phyloP scores from a whole-genome alignment of 352 stramenopile species.

The Phytophthora capsici region DNA sequence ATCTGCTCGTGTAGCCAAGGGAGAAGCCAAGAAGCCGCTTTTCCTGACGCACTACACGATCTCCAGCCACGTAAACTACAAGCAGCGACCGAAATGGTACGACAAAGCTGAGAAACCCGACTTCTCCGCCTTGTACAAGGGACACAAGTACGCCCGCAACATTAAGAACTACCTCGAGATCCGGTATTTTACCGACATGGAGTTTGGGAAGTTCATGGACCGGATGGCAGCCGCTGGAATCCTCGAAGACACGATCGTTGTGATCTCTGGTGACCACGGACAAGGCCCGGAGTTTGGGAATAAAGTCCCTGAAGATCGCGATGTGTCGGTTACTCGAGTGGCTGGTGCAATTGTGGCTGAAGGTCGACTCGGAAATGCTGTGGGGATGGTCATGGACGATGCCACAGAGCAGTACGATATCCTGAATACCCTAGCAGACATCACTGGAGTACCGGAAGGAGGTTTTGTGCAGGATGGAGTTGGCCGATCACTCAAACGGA shows the following conservation, averaged over 20 bases:
- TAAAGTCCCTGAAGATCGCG: slow-evolving; percentile 30
- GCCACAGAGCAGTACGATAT: no score
- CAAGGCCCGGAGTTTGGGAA: slow-evolving; percentile 48
- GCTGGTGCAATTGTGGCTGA: no score
- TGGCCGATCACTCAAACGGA: slow-evolving; percentile 48
- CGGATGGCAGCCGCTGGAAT: no score
- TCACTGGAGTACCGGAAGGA: slow-evolving; percentile 31
- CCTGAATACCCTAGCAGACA: slow-evolving; percentile 48
- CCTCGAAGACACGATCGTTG: no score
- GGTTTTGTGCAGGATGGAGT: slow-evolving; percentile 45
- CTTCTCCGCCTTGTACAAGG: slow-evolving; percentile 41
- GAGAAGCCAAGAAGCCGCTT: slow-evolving; percentile 46
- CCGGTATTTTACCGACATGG: no score
- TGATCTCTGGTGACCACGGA: slow-evolving; percentile 60
- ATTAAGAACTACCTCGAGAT: slow-evolving; percentile 54
- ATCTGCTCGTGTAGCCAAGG: slow-evolving; percentile 18
- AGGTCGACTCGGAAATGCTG: no score
- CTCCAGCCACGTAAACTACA: no score
- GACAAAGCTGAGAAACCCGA: no score
- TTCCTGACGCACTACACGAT: no score
- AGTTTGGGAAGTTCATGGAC: no score
- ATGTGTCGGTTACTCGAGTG: slow-evolving; percentile 44
- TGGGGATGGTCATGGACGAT: no score
- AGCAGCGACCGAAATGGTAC: no score
- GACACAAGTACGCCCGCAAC: slow-evolving; percentile 24